A percentile compares a stretch with the other conserved stretches of the same genome.
These are phyloP conservation scores for Lipomyces chichibuensis DNA, from an alignment of 805 yeast genomes.

Conservation along the genomic window DNA sequence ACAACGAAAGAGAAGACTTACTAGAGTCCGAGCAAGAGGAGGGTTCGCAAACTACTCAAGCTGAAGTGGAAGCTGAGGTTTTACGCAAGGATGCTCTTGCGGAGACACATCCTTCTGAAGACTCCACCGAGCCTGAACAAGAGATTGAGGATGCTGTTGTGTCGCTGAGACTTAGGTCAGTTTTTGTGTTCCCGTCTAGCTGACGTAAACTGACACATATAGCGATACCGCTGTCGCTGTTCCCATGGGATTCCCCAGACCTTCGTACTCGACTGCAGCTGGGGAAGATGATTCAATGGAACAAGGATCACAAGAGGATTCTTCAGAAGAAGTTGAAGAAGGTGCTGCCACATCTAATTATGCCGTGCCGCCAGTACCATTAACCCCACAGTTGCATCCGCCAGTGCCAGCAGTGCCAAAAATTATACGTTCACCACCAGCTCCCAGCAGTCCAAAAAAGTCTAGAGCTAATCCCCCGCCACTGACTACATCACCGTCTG, in stretches of 20 bases:
- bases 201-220: neutral
- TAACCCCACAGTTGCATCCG: constrained; percentile 27
- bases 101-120: constrained; percentile 11
- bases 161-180: neutral
- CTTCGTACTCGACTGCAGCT: neutral
- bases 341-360: constrained; percentile 2
- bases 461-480: constrained; percentile 17
- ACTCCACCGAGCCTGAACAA: constrained; percentile 7
- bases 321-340: constrained; percentile 18
- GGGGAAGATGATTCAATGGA: neutral
- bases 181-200: neutral
- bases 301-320: neutral
- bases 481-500: neutral
- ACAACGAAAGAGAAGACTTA: constrained; percentile 39
- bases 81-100: constrained; percentile 20
- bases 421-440: constrained; percentile 10
- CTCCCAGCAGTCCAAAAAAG: neutral
- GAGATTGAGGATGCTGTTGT: neutral
- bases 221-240: neutral
- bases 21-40: neutral
- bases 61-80: constrained; percentile 22
- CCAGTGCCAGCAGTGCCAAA: constrained; percentile 25
- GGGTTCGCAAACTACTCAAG: neutral
- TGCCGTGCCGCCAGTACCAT: constrained; percentile 34
- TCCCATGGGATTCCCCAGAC: neutral